phyloP scores from a whole-genome alignment of 495 filamentous ascomycete genomes.

The Baudoinia panamericana region DNA sequence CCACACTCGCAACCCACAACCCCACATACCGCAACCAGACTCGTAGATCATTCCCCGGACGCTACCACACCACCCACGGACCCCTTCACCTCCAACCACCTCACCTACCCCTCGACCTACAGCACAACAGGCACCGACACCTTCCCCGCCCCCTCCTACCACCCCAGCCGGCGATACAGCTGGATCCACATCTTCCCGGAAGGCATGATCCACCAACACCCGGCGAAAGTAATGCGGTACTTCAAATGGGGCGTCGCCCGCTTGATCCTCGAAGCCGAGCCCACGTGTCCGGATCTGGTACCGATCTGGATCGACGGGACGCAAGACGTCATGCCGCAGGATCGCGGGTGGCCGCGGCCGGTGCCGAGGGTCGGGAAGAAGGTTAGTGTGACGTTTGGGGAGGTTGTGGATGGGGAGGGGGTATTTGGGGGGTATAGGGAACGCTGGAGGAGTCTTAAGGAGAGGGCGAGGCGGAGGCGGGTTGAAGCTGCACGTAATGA shows the following conservation, averaged over 20 bases:
- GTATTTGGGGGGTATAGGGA: conserved; percentile 54
- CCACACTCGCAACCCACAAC: conserved; percentile 4
- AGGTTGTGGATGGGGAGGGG: conserved; percentile 44
- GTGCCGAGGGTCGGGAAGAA: conserved; percentile 60
- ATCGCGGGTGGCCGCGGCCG: conserved; percentile 64
- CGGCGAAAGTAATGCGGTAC: conserved; percentile 69
- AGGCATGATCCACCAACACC: conserved; percentile 81
- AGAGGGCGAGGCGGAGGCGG: conserved; percentile 11
- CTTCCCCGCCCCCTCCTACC: conserved; percentile 45
- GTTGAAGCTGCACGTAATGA: conserved; percentile 4
- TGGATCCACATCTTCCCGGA: conserved; percentile 98
- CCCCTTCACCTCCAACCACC: conserved; percentile 38
- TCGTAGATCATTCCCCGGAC: conserved; percentile 22
- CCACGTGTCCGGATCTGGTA: conserved; percentile 70
- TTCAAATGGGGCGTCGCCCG: conserved; percentile 94
- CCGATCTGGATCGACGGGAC: conserved; percentile 89
- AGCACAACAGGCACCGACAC: conserved; percentile 46
- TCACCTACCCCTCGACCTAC: conserved; percentile 54
- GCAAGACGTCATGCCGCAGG: conserved; percentile 73
- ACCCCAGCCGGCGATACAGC: conserved; percentile 40
- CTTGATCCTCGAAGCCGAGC: conserved; percentile 74
- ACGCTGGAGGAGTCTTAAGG: conserved; percentile 51
- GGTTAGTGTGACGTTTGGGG: conserved; percentile 63
- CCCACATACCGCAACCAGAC: conserved; percentile 16
- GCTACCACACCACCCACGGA: conserved; percentile 21